phyloP scores from a whole-genome alignment of 2,329 filamentous ascomycete species.

The Hypomyces perniciosus region DNA sequence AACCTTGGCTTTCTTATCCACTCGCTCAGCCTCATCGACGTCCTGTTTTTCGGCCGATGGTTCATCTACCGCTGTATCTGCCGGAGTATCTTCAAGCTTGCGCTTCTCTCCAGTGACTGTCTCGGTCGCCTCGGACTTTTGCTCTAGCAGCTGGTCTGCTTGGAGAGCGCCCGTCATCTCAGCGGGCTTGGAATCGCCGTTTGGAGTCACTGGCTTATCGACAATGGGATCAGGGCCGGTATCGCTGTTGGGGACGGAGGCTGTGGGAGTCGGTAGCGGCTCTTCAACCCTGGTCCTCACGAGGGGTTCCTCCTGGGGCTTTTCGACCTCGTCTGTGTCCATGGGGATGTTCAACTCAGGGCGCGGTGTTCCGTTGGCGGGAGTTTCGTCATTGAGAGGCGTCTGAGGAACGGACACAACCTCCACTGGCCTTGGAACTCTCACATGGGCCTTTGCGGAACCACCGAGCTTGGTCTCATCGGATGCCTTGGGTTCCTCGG shows the following conservation, averaged over 20 bases:
- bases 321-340: conserved; percentile 20
- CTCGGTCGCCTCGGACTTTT: conserved; percentile 6
- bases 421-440: conserved; percentile 30
- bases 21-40: conserved; percentile 23
- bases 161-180: conserved; percentile 15
- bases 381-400: conserved; percentile 29
- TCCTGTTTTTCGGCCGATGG: conserved; percentile 18
- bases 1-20: conserved; percentile 37
- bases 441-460: neutral
- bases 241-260: conserved; percentile 18
- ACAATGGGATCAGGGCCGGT: conserved; percentile 10
- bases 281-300: conserved; percentile 21
- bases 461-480: conserved; percentile 5
- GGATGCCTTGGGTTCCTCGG: conserved; percentile 5
- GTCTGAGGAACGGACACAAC: conserved; percentile 31
- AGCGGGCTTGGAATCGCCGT: conserved; percentile 10
- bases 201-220: conserved; percentile 9
- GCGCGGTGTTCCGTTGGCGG: conserved; percentile 29
- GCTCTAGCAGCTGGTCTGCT: neutral
- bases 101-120: conserved; percentile 29
- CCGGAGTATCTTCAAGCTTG: conserved; percentile 31
- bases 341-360: conserved; percentile 29
- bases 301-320: conserved; percentile 21
- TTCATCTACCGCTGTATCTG: conserved; percentile 16
- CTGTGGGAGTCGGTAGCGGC: conserved; percentile 17